These are phyloP conservation scores for Rhizoclosmatium sp. DNA, from an alignment of 192 early-diverging fungal species.

Conservation along the genomic window DNA sequence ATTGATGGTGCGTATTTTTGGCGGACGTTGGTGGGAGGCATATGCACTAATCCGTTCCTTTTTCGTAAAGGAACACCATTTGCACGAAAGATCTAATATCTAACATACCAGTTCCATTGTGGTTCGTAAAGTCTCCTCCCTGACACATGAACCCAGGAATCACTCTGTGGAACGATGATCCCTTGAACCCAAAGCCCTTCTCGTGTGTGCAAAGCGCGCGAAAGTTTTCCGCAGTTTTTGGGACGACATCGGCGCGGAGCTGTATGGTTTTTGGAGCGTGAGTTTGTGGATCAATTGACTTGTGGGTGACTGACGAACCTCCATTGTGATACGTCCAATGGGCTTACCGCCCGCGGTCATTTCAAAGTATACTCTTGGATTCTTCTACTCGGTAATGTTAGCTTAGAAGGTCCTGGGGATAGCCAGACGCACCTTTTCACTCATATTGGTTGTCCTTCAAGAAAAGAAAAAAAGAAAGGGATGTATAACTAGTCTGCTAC, in stretches of 20 bases:
- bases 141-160: slow-evolving; percentile 77
- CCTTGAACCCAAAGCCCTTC: slow-evolving; percentile 83
- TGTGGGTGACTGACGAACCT: slow-evolving; percentile 36
- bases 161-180: slow-evolving; percentile 83
- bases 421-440: too few species aligned
- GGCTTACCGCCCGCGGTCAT: slow-evolving; percentile 57
- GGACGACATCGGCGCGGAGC: slow-evolving; percentile 53
- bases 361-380: slow-evolving; percentile 75
- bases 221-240: slow-evolving; percentile 90
- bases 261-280: slow-evolving; percentile 30
- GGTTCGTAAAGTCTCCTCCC: slow-evolving; percentile 86
- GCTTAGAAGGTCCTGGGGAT: too few species aligned
- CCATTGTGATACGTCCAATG: slow-evolving; percentile 66
- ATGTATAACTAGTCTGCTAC: too few species aligned
- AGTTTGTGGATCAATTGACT: slow-evolving; percentile 36
- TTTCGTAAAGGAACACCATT: too few species aligned
- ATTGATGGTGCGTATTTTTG: too few species aligned
- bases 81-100: neutral
- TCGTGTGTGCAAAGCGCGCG: slow-evolving; percentile 96
- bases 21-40: too few species aligned
- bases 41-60: too few species aligned
- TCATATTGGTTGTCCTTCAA: too few species aligned
- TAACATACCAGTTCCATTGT: slow-evolving; percentile 85
- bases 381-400: neutral
- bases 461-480: too few species aligned